phyloP scores from a whole-genome alignment of 768 basidiomycete genomes.

The Naganishia onofrii region DNA sequence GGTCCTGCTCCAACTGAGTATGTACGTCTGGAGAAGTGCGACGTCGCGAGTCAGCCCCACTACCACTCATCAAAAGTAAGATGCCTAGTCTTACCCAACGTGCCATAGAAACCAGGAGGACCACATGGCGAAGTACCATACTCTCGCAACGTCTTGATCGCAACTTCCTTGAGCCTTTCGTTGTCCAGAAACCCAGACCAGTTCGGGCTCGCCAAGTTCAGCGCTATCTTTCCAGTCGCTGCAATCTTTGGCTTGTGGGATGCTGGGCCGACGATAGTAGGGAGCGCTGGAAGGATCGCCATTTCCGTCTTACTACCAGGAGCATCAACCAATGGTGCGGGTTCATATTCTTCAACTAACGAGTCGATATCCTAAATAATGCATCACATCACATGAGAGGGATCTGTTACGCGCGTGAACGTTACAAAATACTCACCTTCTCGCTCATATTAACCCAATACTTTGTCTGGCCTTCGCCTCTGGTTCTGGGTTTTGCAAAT shows the following conservation, averaged over 20 bases:
- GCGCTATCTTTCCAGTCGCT: constrained; percentile 52
- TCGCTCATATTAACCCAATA: constrained; percentile 88
- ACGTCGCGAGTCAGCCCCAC: not conserved
- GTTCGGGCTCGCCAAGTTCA: constrained; percentile 86
- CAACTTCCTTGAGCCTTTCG: constrained; percentile 78
- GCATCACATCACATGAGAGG: not conserved
- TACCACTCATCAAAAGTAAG: not conserved
- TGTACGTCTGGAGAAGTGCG: constrained; percentile 71
- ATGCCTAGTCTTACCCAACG: constrained; percentile 65
- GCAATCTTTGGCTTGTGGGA: constrained; percentile 78
- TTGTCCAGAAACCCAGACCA: constrained; percentile 86
- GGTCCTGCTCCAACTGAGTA: constrained; percentile 78
- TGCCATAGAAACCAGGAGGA: constrained; percentile 95
- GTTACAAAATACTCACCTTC: constrained; percentile 62
- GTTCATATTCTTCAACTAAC: constrained; percentile 90
- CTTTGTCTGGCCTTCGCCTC: constrained; percentile 76
- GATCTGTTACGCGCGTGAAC: not conserved
- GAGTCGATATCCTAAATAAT: constrained; percentile 82
- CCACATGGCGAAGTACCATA: constrained; percentile 95
- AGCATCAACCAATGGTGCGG: constrained; percentile 69
- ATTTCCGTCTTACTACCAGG: constrained; percentile 64
- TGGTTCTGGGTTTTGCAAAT: constrained; percentile 80
- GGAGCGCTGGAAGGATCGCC: constrained; percentile 69
- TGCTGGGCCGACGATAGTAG: constrained; percentile 73
- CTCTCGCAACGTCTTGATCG: constrained; percentile 75